Conservation (phyloP, 1,284 basidiomycete species). For the Gomphus sp. region DNA sequence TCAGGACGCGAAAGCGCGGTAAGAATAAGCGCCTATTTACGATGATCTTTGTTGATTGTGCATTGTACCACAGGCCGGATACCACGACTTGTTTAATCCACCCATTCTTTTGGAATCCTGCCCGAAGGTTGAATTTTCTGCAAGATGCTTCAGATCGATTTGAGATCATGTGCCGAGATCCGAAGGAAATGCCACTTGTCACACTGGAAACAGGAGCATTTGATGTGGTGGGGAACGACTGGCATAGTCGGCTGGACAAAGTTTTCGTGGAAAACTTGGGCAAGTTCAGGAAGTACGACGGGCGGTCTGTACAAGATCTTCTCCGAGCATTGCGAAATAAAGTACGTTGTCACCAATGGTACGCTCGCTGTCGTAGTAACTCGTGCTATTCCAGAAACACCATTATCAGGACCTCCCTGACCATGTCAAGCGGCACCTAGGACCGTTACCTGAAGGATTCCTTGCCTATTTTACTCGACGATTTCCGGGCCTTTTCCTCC, state of each 20-base stretch:
- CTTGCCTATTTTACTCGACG: constrained; percentile 86
- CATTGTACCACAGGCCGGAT: constrained; percentile 67
- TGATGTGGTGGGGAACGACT: constrained; percentile 76
- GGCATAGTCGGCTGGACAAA: constrained; percentile 82
- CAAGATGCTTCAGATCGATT: constrained; percentile 97
- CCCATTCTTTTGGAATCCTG: constrained; percentile 95
- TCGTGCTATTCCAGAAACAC: constrained; percentile 62
- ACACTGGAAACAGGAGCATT: constrained; percentile 65
- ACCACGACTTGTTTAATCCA: constrained; percentile 82
- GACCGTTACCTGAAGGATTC: constrained; percentile 88
- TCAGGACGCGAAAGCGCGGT: constrained; percentile 67
- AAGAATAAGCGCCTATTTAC: neutral
- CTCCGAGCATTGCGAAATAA: constrained; percentile 92
- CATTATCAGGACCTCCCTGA: constrained; percentile 96
- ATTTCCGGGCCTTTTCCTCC: constrained; percentile 88
- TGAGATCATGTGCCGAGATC: constrained; percentile 94
- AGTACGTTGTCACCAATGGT: constrained; percentile 36
- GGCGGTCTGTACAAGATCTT: constrained; percentile 83
- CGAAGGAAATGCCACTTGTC: constrained; percentile 69
- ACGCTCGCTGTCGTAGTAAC: neutral
- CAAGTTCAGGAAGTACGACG: constrained; percentile 96
- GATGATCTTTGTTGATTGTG: neutral
- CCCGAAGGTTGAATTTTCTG: constrained; percentile 81
- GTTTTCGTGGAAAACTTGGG: constrained; percentile 90
- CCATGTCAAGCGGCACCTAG: constrained; percentile 79